A percentile compares a stretch with the other conserved stretches of the same genome.
phyloP scores from a whole-genome alignment of 257 asterid genomes.

The Scutellaria minor region DNA sequence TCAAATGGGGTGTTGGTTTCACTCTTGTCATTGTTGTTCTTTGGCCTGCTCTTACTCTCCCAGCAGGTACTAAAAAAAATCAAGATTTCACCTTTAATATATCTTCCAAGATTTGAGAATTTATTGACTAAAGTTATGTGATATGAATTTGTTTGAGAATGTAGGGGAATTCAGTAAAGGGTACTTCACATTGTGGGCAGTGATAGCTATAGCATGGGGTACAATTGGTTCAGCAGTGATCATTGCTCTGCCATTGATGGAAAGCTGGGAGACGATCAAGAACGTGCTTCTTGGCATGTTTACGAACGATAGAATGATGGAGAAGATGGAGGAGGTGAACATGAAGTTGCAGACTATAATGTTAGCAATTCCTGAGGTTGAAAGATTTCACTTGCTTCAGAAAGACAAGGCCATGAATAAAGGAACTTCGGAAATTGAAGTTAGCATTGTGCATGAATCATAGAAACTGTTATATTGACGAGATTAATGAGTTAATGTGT shows the following conservation, averaged over 20 bases:
- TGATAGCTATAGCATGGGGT: constrained; percentile 86
- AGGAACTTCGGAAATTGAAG: constrained; percentile 53
- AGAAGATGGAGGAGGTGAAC: constrained; percentile 74
- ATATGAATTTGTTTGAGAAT: constrained; percentile 11
- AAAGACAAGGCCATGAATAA: constrained; percentile 62
- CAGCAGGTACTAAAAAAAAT: constrained; percentile 55
- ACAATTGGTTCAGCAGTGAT: constrained; percentile 80
- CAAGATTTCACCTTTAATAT: no score
- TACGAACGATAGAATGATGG: constrained; percentile 81
- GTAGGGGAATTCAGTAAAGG: constrained; percentile 83
- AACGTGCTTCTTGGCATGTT: constrained; percentile 74
- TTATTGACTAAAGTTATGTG: not conserved
- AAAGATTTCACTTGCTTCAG: constrained; percentile 68
- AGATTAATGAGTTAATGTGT: not conserved
- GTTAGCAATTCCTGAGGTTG: constrained; percentile 78
- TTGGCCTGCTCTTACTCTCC: constrained; percentile 92
- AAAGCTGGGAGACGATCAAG: constrained; percentile 79
- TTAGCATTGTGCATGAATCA: constrained; percentile 31
- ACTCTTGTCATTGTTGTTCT: constrained; percentile 65
- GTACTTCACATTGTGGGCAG: constrained; percentile 94
- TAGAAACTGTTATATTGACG: no score
- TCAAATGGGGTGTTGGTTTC: constrained; percentile 90
- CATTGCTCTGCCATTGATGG: constrained; percentile 70
- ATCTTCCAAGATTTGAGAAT: not conserved
- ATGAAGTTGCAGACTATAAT: constrained; percentile 62